Conservation (phyloP, 2,329 filamentous ascomycete genomes). For the Phialocephala sp. region DNA sequence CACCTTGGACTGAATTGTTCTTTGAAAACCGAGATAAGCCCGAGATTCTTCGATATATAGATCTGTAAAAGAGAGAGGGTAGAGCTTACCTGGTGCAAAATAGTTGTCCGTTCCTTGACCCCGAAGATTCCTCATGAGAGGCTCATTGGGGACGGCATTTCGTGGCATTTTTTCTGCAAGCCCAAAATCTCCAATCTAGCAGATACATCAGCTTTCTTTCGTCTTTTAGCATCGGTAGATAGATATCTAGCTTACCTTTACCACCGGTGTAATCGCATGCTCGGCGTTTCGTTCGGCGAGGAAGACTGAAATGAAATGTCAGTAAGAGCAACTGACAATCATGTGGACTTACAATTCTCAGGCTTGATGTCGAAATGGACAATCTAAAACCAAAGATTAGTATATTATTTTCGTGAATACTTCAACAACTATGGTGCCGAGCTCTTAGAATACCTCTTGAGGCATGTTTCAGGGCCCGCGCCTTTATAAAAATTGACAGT, state of each 20-base stretch:
- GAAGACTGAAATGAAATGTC: background rate
- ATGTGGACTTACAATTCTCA: constrained; percentile 15
- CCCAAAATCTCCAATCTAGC: background rate
- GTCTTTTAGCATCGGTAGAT: background rate
- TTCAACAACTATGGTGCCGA: no score
- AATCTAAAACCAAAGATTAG: background rate
- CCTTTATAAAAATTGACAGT: no score
- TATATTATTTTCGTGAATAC: no score
- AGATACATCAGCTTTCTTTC: background rate
- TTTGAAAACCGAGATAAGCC: background rate
- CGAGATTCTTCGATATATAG: background rate
- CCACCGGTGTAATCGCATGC: constrained; percentile 1
- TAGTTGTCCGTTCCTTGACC: background rate
- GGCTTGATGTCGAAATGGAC: constrained; percentile 22
- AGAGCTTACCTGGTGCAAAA: constrained; percentile 11
- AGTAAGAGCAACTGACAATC: background rate
- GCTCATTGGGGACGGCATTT: background rate
- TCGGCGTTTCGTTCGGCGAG: background rate
- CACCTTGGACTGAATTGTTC: constrained; percentile 17
- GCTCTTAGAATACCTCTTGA: no score
- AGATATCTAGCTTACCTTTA: background rate
- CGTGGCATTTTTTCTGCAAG: background rate
- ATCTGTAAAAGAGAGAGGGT: background rate
- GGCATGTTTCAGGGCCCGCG: no score
- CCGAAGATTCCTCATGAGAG: background rate